Conservation (phyloP, 2,329 filamentous ascomycete genomes). For the Neoscytalidium dimidiatum region DNA sequence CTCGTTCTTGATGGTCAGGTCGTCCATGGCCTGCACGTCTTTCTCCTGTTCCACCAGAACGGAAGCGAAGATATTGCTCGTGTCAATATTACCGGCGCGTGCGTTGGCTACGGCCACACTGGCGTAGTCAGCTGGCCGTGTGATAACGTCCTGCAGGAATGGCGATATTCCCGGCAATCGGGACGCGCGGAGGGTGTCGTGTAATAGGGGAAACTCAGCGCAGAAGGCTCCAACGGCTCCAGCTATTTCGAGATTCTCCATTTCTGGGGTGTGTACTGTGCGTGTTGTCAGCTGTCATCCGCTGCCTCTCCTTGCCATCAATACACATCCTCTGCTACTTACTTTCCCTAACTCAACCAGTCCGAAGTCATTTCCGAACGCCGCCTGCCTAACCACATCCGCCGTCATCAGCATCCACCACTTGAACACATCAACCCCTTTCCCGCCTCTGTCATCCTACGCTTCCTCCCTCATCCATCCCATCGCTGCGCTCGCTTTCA, state of each 20-base stretch:
- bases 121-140: not conserved
- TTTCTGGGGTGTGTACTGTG: not conserved
- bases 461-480: constrained; percentile 39
- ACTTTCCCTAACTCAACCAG: not conserved
- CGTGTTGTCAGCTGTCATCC: not conserved
- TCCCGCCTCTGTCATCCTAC: constrained; percentile 24
- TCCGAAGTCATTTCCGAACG: constrained; percentile 43
- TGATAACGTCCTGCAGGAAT: not conserved
- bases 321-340: not conserved
- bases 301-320: not conserved
- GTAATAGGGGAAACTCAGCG: not conserved
- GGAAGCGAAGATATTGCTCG: not conserved
- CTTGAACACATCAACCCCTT: constrained; percentile 50
- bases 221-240: not conserved
- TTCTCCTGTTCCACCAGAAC: constrained; percentile 9
- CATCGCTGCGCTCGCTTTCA: constrained; percentile 38
- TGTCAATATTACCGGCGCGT: not conserved
- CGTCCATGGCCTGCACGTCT: constrained; percentile 25
- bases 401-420: constrained; percentile 52
- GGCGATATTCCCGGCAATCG: not conserved
- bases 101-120: not conserved
- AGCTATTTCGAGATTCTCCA: not conserved
- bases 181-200: not conserved
- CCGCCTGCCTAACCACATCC: constrained; percentile 56
- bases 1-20: constrained; percentile 35